Evolutionary conservation across 805 yeast genomes (phyloP).

Genomic region (Lipomyces orientalis): DNA sequence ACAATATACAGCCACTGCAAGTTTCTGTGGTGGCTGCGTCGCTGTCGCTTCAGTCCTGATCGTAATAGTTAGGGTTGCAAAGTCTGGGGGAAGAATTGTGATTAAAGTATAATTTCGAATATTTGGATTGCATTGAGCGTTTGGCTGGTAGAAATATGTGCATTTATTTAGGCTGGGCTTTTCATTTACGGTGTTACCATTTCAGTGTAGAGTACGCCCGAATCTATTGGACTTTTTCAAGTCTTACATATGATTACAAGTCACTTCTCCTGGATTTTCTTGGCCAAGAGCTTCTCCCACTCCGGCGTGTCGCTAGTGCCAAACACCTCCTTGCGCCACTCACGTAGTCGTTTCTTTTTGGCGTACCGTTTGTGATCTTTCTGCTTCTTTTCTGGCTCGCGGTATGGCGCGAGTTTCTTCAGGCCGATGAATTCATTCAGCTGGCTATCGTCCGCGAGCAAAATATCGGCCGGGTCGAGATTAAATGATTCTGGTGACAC

Average conservation of each 20-base stretch:
- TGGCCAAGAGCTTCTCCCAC: slow-evolving; percentile 20
- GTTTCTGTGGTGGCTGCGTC: slow-evolving; percentile 32
- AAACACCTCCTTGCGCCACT: slow-evolving; percentile 89
- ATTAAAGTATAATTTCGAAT: neutral
- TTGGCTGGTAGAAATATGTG: neutral
- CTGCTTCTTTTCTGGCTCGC: slow-evolving; percentile 69
- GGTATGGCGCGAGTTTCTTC: slow-evolving; percentile 92
- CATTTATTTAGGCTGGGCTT: neutral
- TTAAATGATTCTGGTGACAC: slow-evolving; percentile 96
- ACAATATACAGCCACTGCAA: slow-evolving; percentile 14
- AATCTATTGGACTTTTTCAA: neutral
- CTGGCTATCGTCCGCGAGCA: slow-evolving; percentile 85
- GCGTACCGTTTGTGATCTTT: slow-evolving; percentile 85
- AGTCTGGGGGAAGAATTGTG: slow-evolving; percentile 4
- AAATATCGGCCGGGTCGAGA: slow-evolving; percentile 79
- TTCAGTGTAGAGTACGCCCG: neutral
- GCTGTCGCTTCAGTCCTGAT: slow-evolving; percentile 18
- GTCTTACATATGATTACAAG: neutral
- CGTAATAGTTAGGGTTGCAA: slow-evolving; percentile 12
- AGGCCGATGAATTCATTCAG: slow-evolving; percentile 84
- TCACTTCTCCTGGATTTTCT: neutral
- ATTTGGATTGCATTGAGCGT: neutral
- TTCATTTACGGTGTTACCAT: neutral
- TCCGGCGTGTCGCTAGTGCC: slow-evolving; percentile 56
- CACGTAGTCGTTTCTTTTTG: slow-evolving; percentile 79